Conservation (phyloP, 2,329 filamentous ascomycete species). For the Lanzia echinophila region DNA sequence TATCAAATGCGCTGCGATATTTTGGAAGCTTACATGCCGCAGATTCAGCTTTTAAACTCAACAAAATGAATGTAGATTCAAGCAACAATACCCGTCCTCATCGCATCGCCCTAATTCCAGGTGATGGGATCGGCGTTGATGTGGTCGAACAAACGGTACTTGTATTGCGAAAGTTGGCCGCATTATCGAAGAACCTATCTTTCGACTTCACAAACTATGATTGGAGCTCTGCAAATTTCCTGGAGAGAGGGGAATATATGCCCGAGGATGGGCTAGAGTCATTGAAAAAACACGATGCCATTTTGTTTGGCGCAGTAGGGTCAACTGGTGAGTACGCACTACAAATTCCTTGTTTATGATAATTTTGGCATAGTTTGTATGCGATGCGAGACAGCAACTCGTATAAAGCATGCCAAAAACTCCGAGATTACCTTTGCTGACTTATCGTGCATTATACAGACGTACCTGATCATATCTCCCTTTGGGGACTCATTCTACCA, state of each 20-base stretch:
- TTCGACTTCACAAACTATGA: constrained; percentile 51
- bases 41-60: no score
- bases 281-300: constrained; percentile 48
- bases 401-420: no score
- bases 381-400: no score
- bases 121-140: constrained; percentile 55
- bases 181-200: constrained; percentile 47
- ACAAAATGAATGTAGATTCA: no score
- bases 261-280: constrained; percentile 47
- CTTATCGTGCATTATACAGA: constrained; percentile 30
- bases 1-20: no score
- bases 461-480: constrained; percentile 59
- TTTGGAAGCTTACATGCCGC: no score
- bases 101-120: constrained; percentile 48
- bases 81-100: no score
- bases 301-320: constrained; percentile 52
- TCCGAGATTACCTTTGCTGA: no score
- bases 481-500: constrained; percentile 57
- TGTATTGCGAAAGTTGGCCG: constrained; percentile 47
- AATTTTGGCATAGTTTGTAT: no score
- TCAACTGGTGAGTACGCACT: background rate
- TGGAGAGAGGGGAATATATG: constrained; percentile 50
- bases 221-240: constrained; percentile 52
- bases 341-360: no score
- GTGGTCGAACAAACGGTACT: constrained; percentile 51